A percentile compares a stretch with the other conserved stretches of the same genome.
Evolutionary conservation across 495 filamentous ascomycete genomes (phyloP).

Genomic region (Penicillium mononematosum): DNA sequence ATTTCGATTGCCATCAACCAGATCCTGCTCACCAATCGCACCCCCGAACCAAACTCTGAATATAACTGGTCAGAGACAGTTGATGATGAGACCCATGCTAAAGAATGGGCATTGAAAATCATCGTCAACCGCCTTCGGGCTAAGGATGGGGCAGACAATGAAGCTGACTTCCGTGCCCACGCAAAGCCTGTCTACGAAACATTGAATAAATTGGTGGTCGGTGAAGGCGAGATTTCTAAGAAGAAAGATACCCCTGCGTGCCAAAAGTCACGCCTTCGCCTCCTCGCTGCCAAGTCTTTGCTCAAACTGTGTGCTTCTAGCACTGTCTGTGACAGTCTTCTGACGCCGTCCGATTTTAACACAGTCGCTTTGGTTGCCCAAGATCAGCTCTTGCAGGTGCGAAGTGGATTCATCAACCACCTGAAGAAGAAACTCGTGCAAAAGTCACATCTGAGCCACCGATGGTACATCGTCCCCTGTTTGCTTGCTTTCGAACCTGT

Average conservation of each 20-base stretch:
- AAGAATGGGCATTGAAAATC: conserved; percentile 83
- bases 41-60: conserved; percentile 43
- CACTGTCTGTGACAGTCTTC: conserved; percentile 71
- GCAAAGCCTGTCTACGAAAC: conserved; percentile 71
- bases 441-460: conserved; percentile 40
- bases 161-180: conserved; percentile 60
- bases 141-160: conserved; percentile 49
- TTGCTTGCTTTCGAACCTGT: conserved; percentile 87
- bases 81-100: conserved; percentile 80
- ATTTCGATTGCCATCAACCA: conserved; percentile 75
- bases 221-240: conserved; percentile 77
- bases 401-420: conserved; percentile 73
- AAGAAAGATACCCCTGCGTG: conserved; percentile 66
- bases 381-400: conserved; percentile 69
- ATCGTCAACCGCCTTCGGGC: conserved; percentile 84
- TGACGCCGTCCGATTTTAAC: conserved; percentile 74
- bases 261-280: conserved; percentile 74
- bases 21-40: conserved; percentile 68
- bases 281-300: conserved; percentile 76
- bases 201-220: conserved; percentile 68
- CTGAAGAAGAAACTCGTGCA: conserved; percentile 79
- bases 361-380: conserved; percentile 74
- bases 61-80: conserved; percentile 68
- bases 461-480: conserved; percentile 88
- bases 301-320: conserved; percentile 75